Percentiles rank a stretch among this genome's conserved stretches.
Conservation (phyloP, 345 rosid genomes). For the Limnanthes douglasii region DNA sequence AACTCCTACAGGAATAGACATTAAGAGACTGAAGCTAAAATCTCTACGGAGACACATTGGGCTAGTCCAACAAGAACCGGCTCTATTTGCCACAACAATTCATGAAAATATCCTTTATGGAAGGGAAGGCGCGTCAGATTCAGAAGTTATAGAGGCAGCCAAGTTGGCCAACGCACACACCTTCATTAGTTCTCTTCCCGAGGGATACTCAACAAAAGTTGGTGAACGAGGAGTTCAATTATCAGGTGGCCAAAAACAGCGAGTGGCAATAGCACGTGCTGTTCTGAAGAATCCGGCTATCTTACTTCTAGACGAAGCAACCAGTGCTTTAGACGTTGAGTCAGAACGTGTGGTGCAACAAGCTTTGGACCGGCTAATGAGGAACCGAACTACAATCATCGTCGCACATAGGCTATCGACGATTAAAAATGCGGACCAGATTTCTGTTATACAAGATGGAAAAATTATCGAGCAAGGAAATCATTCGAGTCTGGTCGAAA, state of each 20-base stretch:
- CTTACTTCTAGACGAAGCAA: constrained; percentile 81
- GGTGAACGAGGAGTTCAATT: constrained; percentile 90
- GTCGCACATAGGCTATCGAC: constrained; percentile 95
- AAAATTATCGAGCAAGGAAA: constrained; percentile 73
- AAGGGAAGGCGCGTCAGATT: constrained; percentile 58
- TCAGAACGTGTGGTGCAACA: constrained; percentile 82
- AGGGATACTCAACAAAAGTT: constrained; percentile 77
- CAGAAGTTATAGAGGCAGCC: constrained; percentile 74
- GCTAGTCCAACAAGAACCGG: constrained; percentile 90
- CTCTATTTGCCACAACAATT: constrained; percentile 76
- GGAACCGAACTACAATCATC: constrained; percentile 59
- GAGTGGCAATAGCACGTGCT: constrained; percentile 89
- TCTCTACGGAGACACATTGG: constrained; percentile 68
- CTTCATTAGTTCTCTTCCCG: constrained; percentile 74
- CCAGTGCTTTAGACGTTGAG: constrained; percentile 76
- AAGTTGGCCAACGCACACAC: constrained; percentile 74
- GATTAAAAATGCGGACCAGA: constrained; percentile 63
- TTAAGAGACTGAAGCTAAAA: constrained; percentile 53
- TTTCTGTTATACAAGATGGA: constrained; percentile 68
- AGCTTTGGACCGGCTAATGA: constrained; percentile 85
- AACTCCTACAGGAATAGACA: constrained; percentile 41
- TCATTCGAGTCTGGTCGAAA: constrained; percentile 50
- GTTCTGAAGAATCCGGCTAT: constrained; percentile 83
- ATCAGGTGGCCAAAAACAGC: constrained; percentile 86
- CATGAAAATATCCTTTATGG: constrained; percentile 86